Evolutionary conservation across 345 rosid species (phyloP).

Genomic region (Salix arbutifolia): DNA sequence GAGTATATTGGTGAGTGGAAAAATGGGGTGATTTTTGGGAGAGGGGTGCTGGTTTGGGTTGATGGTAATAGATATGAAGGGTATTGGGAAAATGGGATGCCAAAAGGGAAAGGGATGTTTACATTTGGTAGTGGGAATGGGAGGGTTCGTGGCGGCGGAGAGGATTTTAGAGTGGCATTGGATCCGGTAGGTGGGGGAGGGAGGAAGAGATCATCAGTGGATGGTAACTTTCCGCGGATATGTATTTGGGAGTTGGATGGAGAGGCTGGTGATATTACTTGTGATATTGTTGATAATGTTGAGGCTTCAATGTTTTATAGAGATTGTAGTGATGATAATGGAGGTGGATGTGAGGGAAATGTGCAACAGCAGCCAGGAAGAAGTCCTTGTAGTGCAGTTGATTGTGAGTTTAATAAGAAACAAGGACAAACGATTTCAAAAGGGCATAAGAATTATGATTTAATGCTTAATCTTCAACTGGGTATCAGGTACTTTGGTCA

Average conservation of each 20-base stretch:
- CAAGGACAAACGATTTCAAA: slow-evolving; percentile 57
- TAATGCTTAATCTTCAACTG: slow-evolving; percentile 69
- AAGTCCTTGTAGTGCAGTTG: slow-evolving; percentile 21
- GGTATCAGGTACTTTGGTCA: slow-evolving; percentile 49
- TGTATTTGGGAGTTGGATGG: slow-evolving; percentile 63
- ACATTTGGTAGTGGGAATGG: slow-evolving; percentile 27
- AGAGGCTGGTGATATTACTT: slow-evolving; percentile 66
- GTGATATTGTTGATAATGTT: slow-evolving; percentile 83
- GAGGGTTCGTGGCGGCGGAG: slow-evolving; percentile 3
- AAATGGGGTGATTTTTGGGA: slow-evolving; percentile 49
- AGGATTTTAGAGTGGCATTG: slow-evolving; percentile 12
- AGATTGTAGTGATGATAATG: slow-evolving; percentile 29
- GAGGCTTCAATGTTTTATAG: slow-evolving; percentile 54
- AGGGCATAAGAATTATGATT: slow-evolving; percentile 60
- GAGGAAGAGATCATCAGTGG: slow-evolving; percentile 23
- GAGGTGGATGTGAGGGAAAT: slow-evolving; percentile 4
- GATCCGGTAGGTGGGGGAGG: not conserved
- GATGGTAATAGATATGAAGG: slow-evolving; percentile 61
- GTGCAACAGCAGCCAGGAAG: slow-evolving; percentile 1
- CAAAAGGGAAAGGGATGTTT: slow-evolving; percentile 55
- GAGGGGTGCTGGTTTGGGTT: slow-evolving; percentile 50
- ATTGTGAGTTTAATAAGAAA: slow-evolving; percentile 46
- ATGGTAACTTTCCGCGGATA: slow-evolving; percentile 56
- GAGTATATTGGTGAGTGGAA: slow-evolving; percentile 61
- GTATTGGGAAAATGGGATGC: slow-evolving; percentile 61